These are phyloP conservation scores for Capsella bursapastoris DNA, from an alignment of 345 rosid genomes.

Conservation along the genomic window DNA sequence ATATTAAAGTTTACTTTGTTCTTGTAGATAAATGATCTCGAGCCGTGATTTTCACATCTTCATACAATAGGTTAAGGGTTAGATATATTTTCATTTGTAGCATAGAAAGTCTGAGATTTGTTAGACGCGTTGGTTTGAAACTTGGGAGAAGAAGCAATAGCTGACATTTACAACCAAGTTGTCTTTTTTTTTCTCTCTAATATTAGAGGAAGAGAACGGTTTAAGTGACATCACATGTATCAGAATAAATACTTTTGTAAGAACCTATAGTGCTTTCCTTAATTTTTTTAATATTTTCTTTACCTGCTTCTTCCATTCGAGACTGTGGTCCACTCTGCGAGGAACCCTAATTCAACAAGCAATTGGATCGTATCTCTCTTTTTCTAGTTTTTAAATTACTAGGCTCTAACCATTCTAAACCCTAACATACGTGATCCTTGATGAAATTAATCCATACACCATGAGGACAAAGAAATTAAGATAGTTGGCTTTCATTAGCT, in stretches of 20 bases:
- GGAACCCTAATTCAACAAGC: constrained; percentile 48
- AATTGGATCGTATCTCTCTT: constrained; percentile 10
- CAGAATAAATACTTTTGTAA: constrained; percentile 38
- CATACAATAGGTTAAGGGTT: constrained; percentile 23
- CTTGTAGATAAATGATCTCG: constrained; percentile 24
- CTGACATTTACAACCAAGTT: constrained; percentile 42
- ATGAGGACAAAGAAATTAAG: background rate
- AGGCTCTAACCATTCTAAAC: constrained; percentile 7
- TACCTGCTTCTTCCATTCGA: constrained; percentile 46
- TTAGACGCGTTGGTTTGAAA: constrained; percentile 83
- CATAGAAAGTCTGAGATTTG: constrained; percentile 60
- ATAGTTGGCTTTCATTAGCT: background rate
- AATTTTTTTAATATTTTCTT: constrained; percentile 35
- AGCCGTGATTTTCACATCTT: constrained; percentile 5
- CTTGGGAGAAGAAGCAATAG: constrained; percentile 67
- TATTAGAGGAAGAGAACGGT: constrained; percentile 33
- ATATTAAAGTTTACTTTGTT: background rate
- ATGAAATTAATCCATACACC: constrained; percentile 21
- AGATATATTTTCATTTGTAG: constrained; percentile 17
- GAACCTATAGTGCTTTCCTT: constrained; percentile 40
- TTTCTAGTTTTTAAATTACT: background rate
- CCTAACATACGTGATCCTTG: constrained; percentile 9
- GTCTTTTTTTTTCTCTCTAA: background rate
- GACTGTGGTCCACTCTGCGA: constrained; percentile 44
- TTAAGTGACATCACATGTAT: constrained; percentile 42